These are phyloP conservation scores for Clavariopsis aquatica DNA, from an alignment of 495 filamentous ascomycete species.

Conservation along the genomic window DNA sequence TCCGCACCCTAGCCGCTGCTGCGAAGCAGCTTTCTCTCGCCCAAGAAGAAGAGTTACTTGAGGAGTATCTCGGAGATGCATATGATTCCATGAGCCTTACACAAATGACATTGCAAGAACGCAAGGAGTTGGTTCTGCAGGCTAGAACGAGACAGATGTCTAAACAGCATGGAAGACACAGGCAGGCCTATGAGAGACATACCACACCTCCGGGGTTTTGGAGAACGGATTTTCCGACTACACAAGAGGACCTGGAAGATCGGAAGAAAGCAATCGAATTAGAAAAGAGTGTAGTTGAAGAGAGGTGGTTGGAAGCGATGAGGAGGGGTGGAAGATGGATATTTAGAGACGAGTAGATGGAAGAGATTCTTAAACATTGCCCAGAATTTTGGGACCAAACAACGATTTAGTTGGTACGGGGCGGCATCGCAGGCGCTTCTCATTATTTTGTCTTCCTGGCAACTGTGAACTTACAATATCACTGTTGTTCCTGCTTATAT, in stretches of 20 bases:
- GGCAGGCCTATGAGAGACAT: constrained; percentile 68
- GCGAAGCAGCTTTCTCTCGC: constrained; percentile 28
- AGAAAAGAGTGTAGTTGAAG: constrained; percentile 64
- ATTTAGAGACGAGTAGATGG: constrained; percentile 73
- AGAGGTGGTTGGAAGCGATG: constrained; percentile 81
- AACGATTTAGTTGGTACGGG: too few species aligned
- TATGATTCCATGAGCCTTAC: constrained; percentile 29
- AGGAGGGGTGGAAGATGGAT: constrained; percentile 70
- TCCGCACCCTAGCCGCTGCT: constrained; percentile 59
- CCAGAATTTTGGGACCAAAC: too few species aligned
- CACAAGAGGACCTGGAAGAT: constrained; percentile 70
- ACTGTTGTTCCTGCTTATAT: too few species aligned
- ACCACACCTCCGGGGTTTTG: constrained; percentile 83
- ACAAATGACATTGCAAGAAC: constrained; percentile 47
- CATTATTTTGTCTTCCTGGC: too few species aligned
- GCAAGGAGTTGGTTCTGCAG: constrained; percentile 60
- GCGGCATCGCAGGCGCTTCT: too few species aligned
- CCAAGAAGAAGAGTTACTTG: constrained; percentile 52
- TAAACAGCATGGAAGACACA: constrained; percentile 72
- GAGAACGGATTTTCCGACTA: constrained; percentile 82
- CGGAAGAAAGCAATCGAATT: constrained; percentile 60
- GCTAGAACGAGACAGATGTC: constrained; percentile 69
- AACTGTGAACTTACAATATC: too few species aligned
- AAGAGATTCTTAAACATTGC: too few species aligned
- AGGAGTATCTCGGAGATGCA: constrained; percentile 66